A percentile compares a stretch with the other conserved stretches of the same genome.
phyloP scores from a whole-genome alignment of 108 stramenopile genomes.

The Thalassiosira profunda region DNA sequence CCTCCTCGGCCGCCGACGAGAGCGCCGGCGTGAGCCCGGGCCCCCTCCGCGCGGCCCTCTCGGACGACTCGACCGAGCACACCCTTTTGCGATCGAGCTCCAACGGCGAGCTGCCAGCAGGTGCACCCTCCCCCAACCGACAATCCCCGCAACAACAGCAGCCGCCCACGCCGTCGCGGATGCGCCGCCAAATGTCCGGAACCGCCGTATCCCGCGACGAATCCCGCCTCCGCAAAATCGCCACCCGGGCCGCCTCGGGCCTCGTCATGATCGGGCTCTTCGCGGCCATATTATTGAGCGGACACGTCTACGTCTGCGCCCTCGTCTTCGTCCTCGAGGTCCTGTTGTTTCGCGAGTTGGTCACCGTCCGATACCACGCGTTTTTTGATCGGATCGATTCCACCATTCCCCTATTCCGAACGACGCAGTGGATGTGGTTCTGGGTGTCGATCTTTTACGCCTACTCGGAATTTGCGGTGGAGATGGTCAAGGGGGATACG shows the following conservation, averaged over 20 bases:
- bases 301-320: conserved; percentile 86
- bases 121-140: not conserved
- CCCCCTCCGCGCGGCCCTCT: not conserved
- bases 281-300: conserved; percentile 57
- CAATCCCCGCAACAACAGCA: no score
- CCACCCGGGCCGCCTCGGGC: conserved; percentile 58
- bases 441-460: conserved; percentile 91
- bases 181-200: conserved; percentile 16
- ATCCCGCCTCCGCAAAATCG: conserved; percentile 50
- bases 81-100: no score
- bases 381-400: conserved; percentile 79
- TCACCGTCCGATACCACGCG: conserved; percentile 92
- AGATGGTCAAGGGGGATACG: conserved; percentile 72
- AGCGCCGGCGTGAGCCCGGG: conserved; percentile 6
- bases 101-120: not conserved
- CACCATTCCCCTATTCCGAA: conserved; percentile 97
- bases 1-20: conserved; percentile 6
- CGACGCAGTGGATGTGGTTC: conserved; percentile 99
- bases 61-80: not conserved
- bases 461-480: conserved; percentile 79
- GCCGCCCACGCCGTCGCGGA: not conserved
- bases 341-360: conserved; percentile 94
- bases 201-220: conserved; percentile 55
- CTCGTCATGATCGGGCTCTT: conserved; percentile 65
- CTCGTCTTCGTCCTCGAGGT: conserved; percentile 79